Conservation (phyloP, 1,284 basidiomycete genomes). For the Chondrostereum purpureum region DNA sequence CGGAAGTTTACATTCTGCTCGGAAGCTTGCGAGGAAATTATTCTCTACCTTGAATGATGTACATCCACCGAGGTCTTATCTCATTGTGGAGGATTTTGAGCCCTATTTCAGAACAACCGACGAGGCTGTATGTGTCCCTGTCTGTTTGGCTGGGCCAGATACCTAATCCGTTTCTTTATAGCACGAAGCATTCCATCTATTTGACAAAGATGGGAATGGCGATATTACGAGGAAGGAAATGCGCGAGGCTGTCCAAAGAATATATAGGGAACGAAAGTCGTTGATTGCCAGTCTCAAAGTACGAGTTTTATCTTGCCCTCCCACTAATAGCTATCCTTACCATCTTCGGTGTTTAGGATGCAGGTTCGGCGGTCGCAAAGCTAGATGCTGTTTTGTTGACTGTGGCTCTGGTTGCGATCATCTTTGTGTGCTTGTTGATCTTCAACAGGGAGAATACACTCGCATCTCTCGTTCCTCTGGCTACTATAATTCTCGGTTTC, state of each 20-base stretch:
- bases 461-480: slow-evolving; percentile 75
- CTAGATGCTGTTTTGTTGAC: slow-evolving; percentile 68
- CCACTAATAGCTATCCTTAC: slow-evolving; percentile 1
- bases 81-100: slow-evolving; percentile 67
- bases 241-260: slow-evolving; percentile 78
- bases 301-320: background rate
- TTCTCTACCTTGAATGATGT: slow-evolving; percentile 64
- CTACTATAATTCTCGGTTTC: slow-evolving; percentile 74
- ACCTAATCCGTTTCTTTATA: slow-evolving; percentile 19
- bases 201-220: slow-evolving; percentile 81
- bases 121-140: slow-evolving; percentile 53
- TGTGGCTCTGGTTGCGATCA: slow-evolving; percentile 52
- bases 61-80: slow-evolving; percentile 48
- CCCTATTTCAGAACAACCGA: slow-evolving; percentile 70
- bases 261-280: slow-evolving; percentile 75
- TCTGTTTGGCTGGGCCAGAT: background rate
- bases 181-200: slow-evolving; percentile 68
- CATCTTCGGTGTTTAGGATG: slow-evolving; percentile 46
- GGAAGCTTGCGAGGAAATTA: slow-evolving; percentile 67
- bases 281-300: slow-evolving; percentile 69
- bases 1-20: slow-evolving; percentile 60
- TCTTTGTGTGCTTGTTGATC: slow-evolving; percentile 75
- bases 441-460: slow-evolving; percentile 69
- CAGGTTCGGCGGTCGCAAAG: slow-evolving; percentile 67
- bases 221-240: slow-evolving; percentile 79